Conservation (phyloP, 805 yeast genomes). For the Candida xiaguanensis region DNA sequence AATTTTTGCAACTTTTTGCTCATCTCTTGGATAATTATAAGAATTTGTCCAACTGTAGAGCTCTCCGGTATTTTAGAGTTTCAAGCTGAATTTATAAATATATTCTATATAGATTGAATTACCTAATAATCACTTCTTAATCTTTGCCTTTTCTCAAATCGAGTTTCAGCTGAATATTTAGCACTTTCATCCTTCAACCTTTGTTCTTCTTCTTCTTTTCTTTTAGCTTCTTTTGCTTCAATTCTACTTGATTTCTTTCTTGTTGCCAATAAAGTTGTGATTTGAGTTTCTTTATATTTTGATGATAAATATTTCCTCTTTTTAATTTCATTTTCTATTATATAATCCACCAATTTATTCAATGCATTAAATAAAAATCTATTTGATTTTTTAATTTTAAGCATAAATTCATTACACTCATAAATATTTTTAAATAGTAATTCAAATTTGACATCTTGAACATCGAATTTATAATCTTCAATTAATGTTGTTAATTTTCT, state of each 20-base stretch:
- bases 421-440: constrained; percentile 27
- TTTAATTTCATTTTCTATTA: constrained; percentile 42
- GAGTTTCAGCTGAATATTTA: constrained; percentile 38
- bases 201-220: constrained; percentile 50
- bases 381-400: constrained; percentile 22
- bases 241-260: constrained; percentile 73
- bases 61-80: too few species aligned
- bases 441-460: constrained; percentile 25
- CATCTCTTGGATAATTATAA: too few species aligned
- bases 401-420: constrained; percentile 22
- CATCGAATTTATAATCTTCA: constrained; percentile 28
- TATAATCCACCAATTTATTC: constrained; percentile 16
- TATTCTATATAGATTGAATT: too few species aligned
- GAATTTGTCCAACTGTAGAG: too few species aligned
- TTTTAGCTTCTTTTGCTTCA: constrained; percentile 55
- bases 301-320: constrained; percentile 52
- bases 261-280: constrained; percentile 60
- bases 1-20: too few species aligned
- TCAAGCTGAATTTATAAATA: too few species aligned
- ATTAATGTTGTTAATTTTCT: constrained; percentile 34
- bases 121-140: constrained; percentile 1
- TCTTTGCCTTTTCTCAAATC: constrained; percentile 39
- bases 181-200: constrained; percentile 45
- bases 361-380: constrained; percentile 12
- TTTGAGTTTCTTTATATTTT: constrained; percentile 59